Evolutionary conservation across 768 basidiomycete genomes (phyloP), one percentile per base, ranked within the genome.

Genomic region (Hemileccinum rubropunctum): DNA sequence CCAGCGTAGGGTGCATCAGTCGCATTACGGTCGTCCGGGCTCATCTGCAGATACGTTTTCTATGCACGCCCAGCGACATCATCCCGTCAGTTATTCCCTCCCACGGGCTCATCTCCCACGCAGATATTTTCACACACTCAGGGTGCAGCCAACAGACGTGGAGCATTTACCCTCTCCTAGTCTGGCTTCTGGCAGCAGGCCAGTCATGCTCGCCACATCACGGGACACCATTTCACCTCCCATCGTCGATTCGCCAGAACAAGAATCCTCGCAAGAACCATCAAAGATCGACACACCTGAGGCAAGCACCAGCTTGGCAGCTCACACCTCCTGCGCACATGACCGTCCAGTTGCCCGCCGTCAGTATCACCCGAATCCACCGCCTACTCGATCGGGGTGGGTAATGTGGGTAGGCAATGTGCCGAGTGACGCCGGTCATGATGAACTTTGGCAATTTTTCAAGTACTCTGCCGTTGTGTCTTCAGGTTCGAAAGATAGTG

Each of bases 371-470:
- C 86, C 86, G 2, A 85, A 82, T 49, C 79, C 84, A 1, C 86
- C 87, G 12, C 71, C 81, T 11, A 76, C 88, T 46, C 80, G 91
- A 13, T 91, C 90, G 7, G 90, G 91, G 51, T 95, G 88, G 90
- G 93, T 93, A 1, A 91, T 94, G 90, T 97, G 95, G 95, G 85
- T 84, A 12, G 95, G 95, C 10, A 98, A 98, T 62, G 87, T 97
- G 3, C 90, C 91, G 3, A 76, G 78, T 6, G 90, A 94, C 59
- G 83, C 91, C 14, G 82, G 81, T 3, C 80, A 91, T 52, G 85
- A 91, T 56, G 94, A 97, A 61, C 73, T 97, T 4, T 89, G 86
- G 87, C 73, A 74, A 7, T 95, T 94, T n/a, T n/a, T n/a, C n/a
- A n/a, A n/a, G n/a, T n/a, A n/a, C n/a, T n/a, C n/a, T n/a, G n/a